Percentiles rank a stretch among this genome's conserved stretches.
phyloP scores from a whole-genome alignment of 768 basidiomycete genomes.

The Pulveroboletus sp. region DNA sequence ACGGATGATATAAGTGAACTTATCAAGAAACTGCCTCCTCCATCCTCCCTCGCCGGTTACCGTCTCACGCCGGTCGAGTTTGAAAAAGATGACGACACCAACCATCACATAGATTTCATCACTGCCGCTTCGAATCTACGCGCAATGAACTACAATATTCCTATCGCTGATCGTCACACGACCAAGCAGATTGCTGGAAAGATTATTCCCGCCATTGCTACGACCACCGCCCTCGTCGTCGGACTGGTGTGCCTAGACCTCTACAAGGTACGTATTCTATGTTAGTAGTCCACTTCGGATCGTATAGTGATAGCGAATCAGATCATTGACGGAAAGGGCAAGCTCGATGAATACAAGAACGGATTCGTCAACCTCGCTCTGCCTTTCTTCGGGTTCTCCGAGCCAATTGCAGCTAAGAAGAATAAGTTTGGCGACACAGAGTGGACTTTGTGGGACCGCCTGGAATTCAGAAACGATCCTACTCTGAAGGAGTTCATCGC shows the following conservation, averaged over 20 bases:
- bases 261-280: slow-evolving; percentile 66
- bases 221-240: slow-evolving; percentile 93
- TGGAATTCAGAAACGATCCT: slow-evolving; percentile 87
- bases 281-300: background rate
- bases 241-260: slow-evolving; percentile 94
- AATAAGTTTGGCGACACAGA: slow-evolving; percentile 83
- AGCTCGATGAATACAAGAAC: slow-evolving; percentile 95
- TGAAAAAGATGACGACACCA: slow-evolving; percentile 98
- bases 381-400: slow-evolving; percentile 99
- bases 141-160: slow-evolving; percentile 91
- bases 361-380: slow-evolving; percentile 97
- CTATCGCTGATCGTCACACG: slow-evolving; percentile 78
- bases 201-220: slow-evolving; percentile 99
- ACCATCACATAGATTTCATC: slow-evolving; percentile 98
- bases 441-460: slow-evolving; percentile 98
- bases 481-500: slow-evolving; percentile 79
- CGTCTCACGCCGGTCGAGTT: slow-evolving; percentile 93
- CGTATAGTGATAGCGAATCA: slow-evolving; percentile 28
- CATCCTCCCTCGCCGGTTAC: slow-evolving; percentile 93
- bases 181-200: slow-evolving; percentile 99
- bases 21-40: slow-evolving; percentile 71
- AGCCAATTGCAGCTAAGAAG: slow-evolving; percentile 88
- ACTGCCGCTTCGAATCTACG: slow-evolving; percentile 96
- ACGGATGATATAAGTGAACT: slow-evolving; percentile 52
- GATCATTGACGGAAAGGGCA: slow-evolving; percentile 94